Percentiles rank a stretch among this genome's conserved stretches.
These are phyloP conservation scores for Apiotrichum gracile DNA, from an alignment of 1,284 basidiomycete genomes.

Conservation along the genomic window DNA sequence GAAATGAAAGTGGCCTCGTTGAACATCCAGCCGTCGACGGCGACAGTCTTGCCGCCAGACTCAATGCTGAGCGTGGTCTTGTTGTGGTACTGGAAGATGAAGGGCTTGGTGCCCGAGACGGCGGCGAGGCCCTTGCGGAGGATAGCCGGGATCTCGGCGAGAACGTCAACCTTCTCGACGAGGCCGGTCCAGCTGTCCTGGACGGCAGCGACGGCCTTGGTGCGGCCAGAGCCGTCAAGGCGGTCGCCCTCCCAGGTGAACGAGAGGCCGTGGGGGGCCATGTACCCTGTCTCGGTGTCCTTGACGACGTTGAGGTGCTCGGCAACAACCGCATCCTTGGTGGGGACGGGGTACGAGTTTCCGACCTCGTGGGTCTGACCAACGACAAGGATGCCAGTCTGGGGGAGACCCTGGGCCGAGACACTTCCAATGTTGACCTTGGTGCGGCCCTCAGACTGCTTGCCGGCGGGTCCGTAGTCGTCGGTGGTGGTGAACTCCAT, in stretches of 20 bases:
- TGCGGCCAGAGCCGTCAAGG: slow-evolving; percentile 50
- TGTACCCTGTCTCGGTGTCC: slow-evolving; percentile 74
- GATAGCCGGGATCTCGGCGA: slow-evolving; percentile 91
- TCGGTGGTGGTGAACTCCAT: slow-evolving; percentile 94
- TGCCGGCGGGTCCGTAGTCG: slow-evolving; percentile 64
- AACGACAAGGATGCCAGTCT: slow-evolving; percentile 42
- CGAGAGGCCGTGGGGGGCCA: slow-evolving; percentile 62
- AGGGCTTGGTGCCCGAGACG: slow-evolving; percentile 51
- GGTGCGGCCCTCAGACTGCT: slow-evolving; percentile 71
- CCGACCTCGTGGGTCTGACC: slow-evolving; percentile 64
- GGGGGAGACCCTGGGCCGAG: slow-evolving; percentile 22
- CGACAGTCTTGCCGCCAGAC: slow-evolving; percentile 48
- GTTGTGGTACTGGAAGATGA: slow-evolving; percentile 72
- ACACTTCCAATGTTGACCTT: slow-evolving; percentile 71
- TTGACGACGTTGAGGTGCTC: slow-evolving; percentile 59
- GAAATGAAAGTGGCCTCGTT: slow-evolving; percentile 91
- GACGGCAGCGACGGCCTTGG: slow-evolving; percentile 56
- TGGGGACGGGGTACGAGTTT: slow-evolving; percentile 36
- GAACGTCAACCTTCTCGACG: slow-evolving; percentile 93
- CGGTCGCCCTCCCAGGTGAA: slow-evolving; percentile 75
- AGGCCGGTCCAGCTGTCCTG: slow-evolving; percentile 59
- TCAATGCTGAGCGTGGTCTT: slow-evolving; percentile 62
- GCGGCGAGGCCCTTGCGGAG: slow-evolving; percentile 51
- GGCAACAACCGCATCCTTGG: slow-evolving; percentile 62
- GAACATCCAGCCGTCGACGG: slow-evolving; percentile 67